Base-by-base conservation (phyloP, 768 basidiomycete genomes). In the Kwoniella botswanensis region DNA sequence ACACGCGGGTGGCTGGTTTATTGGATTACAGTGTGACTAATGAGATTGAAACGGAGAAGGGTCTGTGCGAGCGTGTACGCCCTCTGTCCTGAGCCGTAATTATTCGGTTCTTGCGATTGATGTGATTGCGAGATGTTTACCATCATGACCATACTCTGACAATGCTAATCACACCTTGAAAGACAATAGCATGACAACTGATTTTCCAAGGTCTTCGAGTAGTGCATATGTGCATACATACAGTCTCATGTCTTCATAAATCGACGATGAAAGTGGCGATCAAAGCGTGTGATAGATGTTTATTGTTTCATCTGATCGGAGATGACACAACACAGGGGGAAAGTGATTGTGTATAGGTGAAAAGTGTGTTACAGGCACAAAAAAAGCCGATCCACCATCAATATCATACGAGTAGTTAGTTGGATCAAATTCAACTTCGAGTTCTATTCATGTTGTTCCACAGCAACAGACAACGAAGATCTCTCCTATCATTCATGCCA, bases 231-330 rank as follows among this genome's bases (percentile, higher is more conserved):
- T 50, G 46, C 46, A 50, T 50, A 17, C 44, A 17, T 50, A 18
- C 46, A 50, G 46, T 50, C 46, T 50, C 1, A 17, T 13, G 10
- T 50, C 18, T 18, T 50, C 4, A 50, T 18, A 50, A 15, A 15
- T 18, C 18, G 3, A 50, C 46, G 10, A 11, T 58, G 29, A 35
- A 18, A 58, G 59, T 61, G 59, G 59, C 59, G 59, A 61, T 61
- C 59, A 61, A 44, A 43, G 59, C 59, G 59, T 35, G 35, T 29
- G 18, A 44, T 43, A 4, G 9, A 58, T 24, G 57, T 61, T 61
- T 61, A 61, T 61, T 42, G 59, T 61, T 44, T 61, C 59, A 61
- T 42, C 29, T 61, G 43, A 61, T 42, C 42, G 57, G 59, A 61
- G 46, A 50, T 50, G 46, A 50, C 18, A 18, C 1, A 15, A 50